Base-by-base conservation (phyloP, 2,329 filamentous ascomycete species). In the Apiospora koreana region DNA sequence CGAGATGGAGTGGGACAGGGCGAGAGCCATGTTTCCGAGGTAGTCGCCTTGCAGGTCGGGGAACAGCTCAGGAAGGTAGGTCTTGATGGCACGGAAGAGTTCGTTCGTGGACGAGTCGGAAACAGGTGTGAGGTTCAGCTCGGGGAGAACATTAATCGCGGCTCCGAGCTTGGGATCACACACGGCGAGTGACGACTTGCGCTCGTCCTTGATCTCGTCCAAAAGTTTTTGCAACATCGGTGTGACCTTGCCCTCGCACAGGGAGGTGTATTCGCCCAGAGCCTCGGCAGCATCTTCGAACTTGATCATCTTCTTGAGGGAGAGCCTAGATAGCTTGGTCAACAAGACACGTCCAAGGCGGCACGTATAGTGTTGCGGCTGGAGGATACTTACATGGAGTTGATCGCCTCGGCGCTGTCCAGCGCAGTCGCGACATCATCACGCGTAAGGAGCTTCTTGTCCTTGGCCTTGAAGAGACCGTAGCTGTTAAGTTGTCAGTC, bases 301-400 rank as follows among this genome's bases (percentile, higher is more conserved):
- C 86, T 98, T 98, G 83, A 93, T 87, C 83, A 99, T 98, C 82
- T 95, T 92, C 88, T 98, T 98, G 81, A 98, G 88, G 85, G 97
- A 98, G 78, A 99, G 85, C 83, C 93, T 95, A 75, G 41, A 12
- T 16, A 43, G 9, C 25, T 43, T 28, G 65, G 65, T 71, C 35
- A 69, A 69, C 72, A 68, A 65, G 42, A 62, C 68, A 68, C 18
- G 28, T 62, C 54, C 54, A n/a, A 23, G 54, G 54, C 45, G 62
- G 58, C 23, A 23, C 23, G 38, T 38, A 42, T n/a, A 23, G 58
- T 50, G 31, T n/a, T 31, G 31, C 18, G 31, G 21, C 35, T 62
- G 9, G 54, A 62, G 62, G 62, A 70, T 69, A 88, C 93, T 87
- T 86, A 95, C 92, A 97, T 89, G 77, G 93, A 92, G 77, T 94